Evolutionary conservation across 305 asterid genomes (phyloP), one percentile per base, ranked within the genome.

Genomic region (Fraxinus nigra): DNA sequence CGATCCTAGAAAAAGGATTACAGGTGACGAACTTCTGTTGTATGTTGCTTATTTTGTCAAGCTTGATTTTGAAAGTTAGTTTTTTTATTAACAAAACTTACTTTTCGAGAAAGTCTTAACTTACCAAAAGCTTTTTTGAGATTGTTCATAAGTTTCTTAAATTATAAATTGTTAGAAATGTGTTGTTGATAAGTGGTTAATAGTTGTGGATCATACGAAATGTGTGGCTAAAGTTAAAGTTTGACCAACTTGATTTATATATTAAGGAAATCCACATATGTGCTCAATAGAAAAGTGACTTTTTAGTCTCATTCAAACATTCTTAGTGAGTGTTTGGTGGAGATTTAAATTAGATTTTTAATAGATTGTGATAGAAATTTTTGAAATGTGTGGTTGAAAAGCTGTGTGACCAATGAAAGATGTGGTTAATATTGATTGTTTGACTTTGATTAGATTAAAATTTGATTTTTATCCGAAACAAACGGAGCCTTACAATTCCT

Each of bases 1-100:
- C 70, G 99, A 95, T 86, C 98, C 99, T 59, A 90, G 97, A 78
- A 93, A 84, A 85, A 91, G 99, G 82, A 88, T 94, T 83, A 94
- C 97, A 78, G 92, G 92, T 89, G 46, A 75, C 79, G 24, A 16
- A 8, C 46, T 40, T 77, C 14, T 16, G 13, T 26, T 65, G 7
- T 3, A 65, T 18, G 69, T 59, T 59, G 28, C 72, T 63, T 24
- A 63, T 24, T 63, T 63, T 63, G 72, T 0, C 34, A 9, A 0
- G 34, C 34, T 0, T 63, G 34, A 63, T 8, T 63, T 65, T 65
- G 33, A 1, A 26, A 8, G 33, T 3, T 20, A 0, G 3, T 43
- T 43, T 43, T 43, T 43, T 43, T 10, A 63, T 32, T 22, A 63
- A 63, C 72, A 10, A 20, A 18, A 6, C 11, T 56, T 56, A 22